Conservation (phyloP, 2,329 filamentous ascomycete genomes). For the Aspergillus sp. region DNA sequence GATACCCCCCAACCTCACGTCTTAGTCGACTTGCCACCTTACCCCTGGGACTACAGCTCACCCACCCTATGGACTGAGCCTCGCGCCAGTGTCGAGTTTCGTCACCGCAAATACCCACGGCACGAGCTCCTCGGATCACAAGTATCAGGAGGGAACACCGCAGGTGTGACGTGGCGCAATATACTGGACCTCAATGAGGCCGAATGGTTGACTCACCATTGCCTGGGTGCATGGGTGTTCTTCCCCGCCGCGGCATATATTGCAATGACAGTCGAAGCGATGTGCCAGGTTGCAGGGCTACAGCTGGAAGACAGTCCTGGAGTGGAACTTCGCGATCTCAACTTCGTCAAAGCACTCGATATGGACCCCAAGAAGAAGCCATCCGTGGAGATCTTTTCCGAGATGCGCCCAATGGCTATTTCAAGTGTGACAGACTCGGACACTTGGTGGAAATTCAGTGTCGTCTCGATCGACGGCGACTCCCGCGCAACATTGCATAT, state of each 20-base stretch:
- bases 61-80: conserved; percentile 25
- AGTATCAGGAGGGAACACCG: conserved; percentile 12
- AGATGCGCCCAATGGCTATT: neutral
- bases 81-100: conserved; percentile 21
- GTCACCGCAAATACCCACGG: conserved; percentile 16
- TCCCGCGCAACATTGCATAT: neutral
- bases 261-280: conserved; percentile 31
- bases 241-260: conserved; percentile 35
- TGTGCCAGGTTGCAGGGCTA: conserved; percentile 10
- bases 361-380: neutral
- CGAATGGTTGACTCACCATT: conserved; percentile 33
- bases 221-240: conserved; percentile 21
- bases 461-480: neutral
- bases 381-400: neutral
- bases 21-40: conserved; percentile 27
- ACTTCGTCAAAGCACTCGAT: neutral
- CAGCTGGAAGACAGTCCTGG: neutral
- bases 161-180: conserved; percentile 28
- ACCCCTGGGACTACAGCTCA: conserved; percentile 25
- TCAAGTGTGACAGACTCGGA: neutral
- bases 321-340: neutral
- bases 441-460: neutral
- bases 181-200: conserved; percentile 25
- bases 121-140: conserved; percentile 28
- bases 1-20: neutral